These are phyloP conservation scores for Phaeosphaeriaceae sp. DNA, from an alignment of 2,329 filamentous ascomycete species.

Conservation along the genomic window DNA sequence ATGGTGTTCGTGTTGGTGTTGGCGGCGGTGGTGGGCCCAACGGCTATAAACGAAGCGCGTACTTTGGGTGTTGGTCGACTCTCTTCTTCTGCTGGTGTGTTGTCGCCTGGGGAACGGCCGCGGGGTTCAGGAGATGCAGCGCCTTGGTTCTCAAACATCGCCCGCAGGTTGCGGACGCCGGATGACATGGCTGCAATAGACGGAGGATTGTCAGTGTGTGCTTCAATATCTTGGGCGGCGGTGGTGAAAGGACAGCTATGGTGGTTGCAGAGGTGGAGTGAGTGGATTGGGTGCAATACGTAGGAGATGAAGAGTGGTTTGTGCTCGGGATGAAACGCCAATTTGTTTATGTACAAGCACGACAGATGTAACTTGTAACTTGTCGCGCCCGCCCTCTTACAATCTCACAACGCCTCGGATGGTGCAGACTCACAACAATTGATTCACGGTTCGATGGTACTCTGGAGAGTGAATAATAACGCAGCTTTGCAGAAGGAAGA, in stretches of 20 bases:
- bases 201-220: constrained; percentile 35
- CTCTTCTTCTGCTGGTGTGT: constrained; percentile 33
- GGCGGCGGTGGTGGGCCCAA: constrained; percentile 53
- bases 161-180: constrained; percentile 57
- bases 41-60: constrained; percentile 57
- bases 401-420: constrained; percentile 3
- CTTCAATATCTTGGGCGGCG: constrained; percentile 17
- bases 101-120: constrained; percentile 52
- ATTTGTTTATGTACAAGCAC: constrained; percentile 32
- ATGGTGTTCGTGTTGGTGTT: too few relatives aligned
- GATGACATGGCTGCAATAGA: constrained; percentile 55
- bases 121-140: constrained; percentile 50
- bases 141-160: constrained; percentile 56
- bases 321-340: constrained; percentile 28
- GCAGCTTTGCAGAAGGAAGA: constrained; percentile 2
- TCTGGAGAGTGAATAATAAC: constrained; percentile 1
- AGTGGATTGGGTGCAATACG: constrained; percentile 9
- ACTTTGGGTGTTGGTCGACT: constrained; percentile 52
- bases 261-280: constrained; percentile 11
- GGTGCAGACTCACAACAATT: constrained; percentile 9
- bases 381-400: constrained; percentile 7
- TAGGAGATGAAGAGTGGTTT: constrained; percentile 34
- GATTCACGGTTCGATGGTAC: constrained; percentile 1
- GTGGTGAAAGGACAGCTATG: constrained; percentile 14
- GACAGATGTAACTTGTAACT: constrained; percentile 9